Percentiles rank a stretch among this genome's conserved stretches.
Conservation (phyloP, 106 monocot species). For the Allium sativum region DNA sequence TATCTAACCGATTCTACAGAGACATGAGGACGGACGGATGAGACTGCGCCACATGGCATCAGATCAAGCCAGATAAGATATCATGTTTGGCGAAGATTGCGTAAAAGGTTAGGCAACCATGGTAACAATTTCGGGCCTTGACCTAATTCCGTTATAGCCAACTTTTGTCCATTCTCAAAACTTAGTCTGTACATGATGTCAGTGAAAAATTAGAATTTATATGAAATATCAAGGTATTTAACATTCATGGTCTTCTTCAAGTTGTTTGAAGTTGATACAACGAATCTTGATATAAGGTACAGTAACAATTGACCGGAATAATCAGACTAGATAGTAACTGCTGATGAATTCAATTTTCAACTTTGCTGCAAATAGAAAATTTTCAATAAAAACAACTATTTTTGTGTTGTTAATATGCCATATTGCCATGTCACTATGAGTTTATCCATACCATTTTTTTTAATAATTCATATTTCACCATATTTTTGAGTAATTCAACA, state of each 20-base stretch:
- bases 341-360: not conserved
- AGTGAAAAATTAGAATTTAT: not conserved
- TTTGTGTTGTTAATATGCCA: no score
- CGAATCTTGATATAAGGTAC: not conserved
- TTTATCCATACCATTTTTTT: no score
- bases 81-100: slow-evolving; percentile 1
- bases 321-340: not conserved
- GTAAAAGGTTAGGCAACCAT: slow-evolving; percentile 2
- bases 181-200: not conserved
- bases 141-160: slow-evolving; percentile 5
- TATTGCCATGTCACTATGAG: no score
- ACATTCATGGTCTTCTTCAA: not conserved
- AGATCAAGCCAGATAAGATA: not conserved
- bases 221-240: not conserved
- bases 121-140: not conserved
- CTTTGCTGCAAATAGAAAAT: not conserved
- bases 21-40: not conserved
- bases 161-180: not conserved
- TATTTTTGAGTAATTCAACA: not conserved
- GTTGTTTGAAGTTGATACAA: not conserved
- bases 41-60: not conserved
- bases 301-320: not conserved
- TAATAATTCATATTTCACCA: no score
- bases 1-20: not conserved
- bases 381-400: no score